Evolutionary conservation across 2,329 filamentous ascomycete species (phyloP), one percentile per base, ranked within the genome.

Genomic region (Pseudocercospora fijiensis): DNA sequence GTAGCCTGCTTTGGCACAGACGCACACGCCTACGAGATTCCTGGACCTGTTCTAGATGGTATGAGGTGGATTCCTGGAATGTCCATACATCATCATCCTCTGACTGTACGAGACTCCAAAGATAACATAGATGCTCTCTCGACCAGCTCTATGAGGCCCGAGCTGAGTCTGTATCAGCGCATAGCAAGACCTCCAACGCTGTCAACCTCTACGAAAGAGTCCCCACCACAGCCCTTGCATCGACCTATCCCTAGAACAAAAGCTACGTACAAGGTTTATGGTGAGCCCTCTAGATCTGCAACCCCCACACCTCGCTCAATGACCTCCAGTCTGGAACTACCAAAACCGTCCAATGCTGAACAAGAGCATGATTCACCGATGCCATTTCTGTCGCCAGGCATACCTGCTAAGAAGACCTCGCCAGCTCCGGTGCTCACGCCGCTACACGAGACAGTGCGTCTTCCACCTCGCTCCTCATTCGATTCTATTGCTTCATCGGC

Each of bases 401-500:
- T 74, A 45, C 72, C 72, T 9, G 69, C 70, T 8, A 67, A 69
- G 11, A 68, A 63, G n/a, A 30, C 58, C 5, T 68, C 70, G 9
- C 58, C 65, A 10, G 65, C 71, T 81, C 82, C 62, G 80, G 77
- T 61, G 10, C 49, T 60, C 4, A 55, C 66, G 28, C 59, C 65
- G 4, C 76, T 88, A 4, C 82, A 88, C 65, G 85, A 88, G 45
- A 85, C 82, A 64, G 78, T 86, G 11, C 70, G 69, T 61, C 75
- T 79, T 55, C 77, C 81, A 52, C 86, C 89, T 10, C 85, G 88
- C 67, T 88, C 90, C 7, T 86, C 60, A 71, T 79, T 68, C 76
- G 78, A 65, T 68, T 81, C 65, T 77, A 78, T 51, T 76, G 79
- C 13, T 67, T 78, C 61, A 75, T 79, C 57, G 74, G 75, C 53